Percentiles rank a stretch among this genome's conserved stretches.
Conservation (phyloP, 768 basidiomycete genomes). For the Kwoniella sp. region DNA sequence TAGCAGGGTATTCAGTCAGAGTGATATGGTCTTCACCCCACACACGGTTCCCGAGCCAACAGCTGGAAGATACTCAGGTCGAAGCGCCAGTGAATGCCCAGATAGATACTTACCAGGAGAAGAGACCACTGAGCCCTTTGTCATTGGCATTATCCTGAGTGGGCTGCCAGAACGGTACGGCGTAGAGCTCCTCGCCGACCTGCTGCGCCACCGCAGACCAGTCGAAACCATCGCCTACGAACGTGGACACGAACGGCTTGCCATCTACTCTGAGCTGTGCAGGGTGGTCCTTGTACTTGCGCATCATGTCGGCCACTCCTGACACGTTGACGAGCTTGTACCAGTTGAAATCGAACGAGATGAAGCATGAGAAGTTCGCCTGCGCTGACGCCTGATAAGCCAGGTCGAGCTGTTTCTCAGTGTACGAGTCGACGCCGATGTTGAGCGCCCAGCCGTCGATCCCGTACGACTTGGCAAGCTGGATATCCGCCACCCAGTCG, state of each 20-base stretch:
- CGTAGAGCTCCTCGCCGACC: constrained; percentile 35
- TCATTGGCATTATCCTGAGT: constrained; percentile 28
- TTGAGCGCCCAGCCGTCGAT: constrained; percentile 48
- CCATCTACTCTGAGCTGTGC: constrained; percentile 41
- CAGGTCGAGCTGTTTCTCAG: constrained; percentile 40
- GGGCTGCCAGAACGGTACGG: constrained; percentile 45
- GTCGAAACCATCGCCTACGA: constrained; percentile 49
- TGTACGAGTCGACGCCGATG: constrained; percentile 46
- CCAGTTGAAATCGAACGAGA: constrained; percentile 52
- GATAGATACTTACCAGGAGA: constrained; percentile 47
- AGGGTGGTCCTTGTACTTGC: constrained; percentile 26
- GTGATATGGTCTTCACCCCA: too few relatives aligned
- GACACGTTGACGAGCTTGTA: constrained; percentile 29
- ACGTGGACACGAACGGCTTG: constrained; percentile 47
- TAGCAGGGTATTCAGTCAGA: too few relatives aligned
- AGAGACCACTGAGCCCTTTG: constrained; percentile 36
- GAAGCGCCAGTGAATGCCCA: too few relatives aligned
- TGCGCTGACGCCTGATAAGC: constrained; percentile 41
- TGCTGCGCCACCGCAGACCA: constrained; percentile 25
- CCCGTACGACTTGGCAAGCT: constrained; percentile 39
- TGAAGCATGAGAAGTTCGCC: constrained; percentile 44
- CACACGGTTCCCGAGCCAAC: too few relatives aligned
- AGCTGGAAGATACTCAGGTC: too few relatives aligned
- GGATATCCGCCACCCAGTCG: constrained; percentile 40
- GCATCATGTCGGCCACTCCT: constrained; percentile 26